Percentiles rank a stretch among this genome's conserved stretches.
phyloP scores from a whole-genome alignment of 2,329 filamentous ascomycete genomes.

The Tolypocladium paradoxum region DNA sequence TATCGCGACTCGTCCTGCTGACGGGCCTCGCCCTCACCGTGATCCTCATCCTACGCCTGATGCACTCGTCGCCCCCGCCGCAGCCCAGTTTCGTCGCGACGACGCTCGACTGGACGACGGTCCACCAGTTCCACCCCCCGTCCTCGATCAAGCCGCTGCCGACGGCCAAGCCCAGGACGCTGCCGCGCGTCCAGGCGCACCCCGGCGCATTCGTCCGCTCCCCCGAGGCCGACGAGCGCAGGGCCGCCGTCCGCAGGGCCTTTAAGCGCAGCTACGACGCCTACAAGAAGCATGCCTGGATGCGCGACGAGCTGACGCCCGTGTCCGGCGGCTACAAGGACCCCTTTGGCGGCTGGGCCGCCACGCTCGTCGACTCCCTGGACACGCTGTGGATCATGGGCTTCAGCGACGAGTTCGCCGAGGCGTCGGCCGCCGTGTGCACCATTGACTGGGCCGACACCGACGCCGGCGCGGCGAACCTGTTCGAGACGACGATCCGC shows the following conservation, averaged over 20 bases:
- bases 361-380: constrained; percentile 48
- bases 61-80: constrained; percentile 3
- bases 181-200: constrained; percentile 21
- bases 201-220: constrained; percentile 10
- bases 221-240: constrained; percentile 16
- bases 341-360: constrained; percentile 44
- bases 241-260: constrained; percentile 25
- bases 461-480: constrained; percentile 28
- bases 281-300: constrained; percentile 43
- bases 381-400: constrained; percentile 56
- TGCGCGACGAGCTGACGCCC: constrained; percentile 40
- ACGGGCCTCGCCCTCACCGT: constrained; percentile 9
- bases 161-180: constrained; percentile 9
- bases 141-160: constrained; percentile 20
- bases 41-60: constrained; percentile 12
- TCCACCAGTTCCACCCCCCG: constrained; percentile 17
- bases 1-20: constrained; percentile 11
- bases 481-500: constrained; percentile 46
- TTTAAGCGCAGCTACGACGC: constrained; percentile 36
- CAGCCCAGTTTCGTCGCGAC: constrained; percentile 11
- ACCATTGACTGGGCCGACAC: constrained; percentile 42
- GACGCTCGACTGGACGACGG: constrained; percentile 20
- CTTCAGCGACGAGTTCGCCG: constrained; percentile 42
- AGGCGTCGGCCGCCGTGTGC: constrained; percentile 38
- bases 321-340: constrained; percentile 34